These are phyloP conservation scores for Candida berthetii DNA, from an alignment of 805 yeast species.

Conservation along the genomic window DNA sequence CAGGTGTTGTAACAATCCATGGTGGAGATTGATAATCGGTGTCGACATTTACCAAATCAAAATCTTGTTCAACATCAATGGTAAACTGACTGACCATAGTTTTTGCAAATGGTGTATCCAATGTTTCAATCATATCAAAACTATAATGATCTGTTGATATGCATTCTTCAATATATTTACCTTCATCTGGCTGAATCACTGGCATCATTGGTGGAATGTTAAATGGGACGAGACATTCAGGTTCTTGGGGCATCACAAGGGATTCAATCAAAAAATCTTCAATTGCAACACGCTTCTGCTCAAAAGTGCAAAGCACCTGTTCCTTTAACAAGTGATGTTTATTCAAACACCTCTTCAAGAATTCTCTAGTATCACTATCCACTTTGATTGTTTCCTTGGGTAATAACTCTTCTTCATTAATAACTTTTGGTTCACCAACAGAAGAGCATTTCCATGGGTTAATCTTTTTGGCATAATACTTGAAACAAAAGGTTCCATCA, in stretches of 20 bases:
- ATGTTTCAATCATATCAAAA: background rate
- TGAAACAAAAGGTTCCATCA: too few relatives aligned
- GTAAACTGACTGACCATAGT: too few relatives aligned
- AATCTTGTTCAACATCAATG: background rate
- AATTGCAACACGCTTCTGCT: background rate
- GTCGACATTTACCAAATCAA: background rate
- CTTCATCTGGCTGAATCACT: background rate
- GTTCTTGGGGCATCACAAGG: background rate
- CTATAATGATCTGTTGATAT: background rate
- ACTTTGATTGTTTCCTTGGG: slow-evolving; percentile 8
- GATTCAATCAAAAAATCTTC: background rate
- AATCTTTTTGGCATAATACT: too few relatives aligned
- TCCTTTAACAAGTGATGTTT: background rate
- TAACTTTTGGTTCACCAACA: background rate
- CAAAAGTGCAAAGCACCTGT: background rate
- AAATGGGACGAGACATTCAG: background rate
- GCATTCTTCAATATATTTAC: background rate
- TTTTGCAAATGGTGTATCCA: too few relatives aligned
- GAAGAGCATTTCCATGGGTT: background rate
- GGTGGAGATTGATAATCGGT: too few relatives aligned
- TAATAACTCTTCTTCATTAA: background rate
- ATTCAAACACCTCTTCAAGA: slow-evolving; percentile 3
- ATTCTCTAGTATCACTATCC: slow-evolving; percentile 4
- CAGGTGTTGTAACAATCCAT: background rate
- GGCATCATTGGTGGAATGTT: background rate